A percentile compares a stretch with the other conserved stretches of the same genome.
phyloP scores from a whole-genome alignment of 2,329 filamentous ascomycete genomes.

The Leptographium procerum region DNA sequence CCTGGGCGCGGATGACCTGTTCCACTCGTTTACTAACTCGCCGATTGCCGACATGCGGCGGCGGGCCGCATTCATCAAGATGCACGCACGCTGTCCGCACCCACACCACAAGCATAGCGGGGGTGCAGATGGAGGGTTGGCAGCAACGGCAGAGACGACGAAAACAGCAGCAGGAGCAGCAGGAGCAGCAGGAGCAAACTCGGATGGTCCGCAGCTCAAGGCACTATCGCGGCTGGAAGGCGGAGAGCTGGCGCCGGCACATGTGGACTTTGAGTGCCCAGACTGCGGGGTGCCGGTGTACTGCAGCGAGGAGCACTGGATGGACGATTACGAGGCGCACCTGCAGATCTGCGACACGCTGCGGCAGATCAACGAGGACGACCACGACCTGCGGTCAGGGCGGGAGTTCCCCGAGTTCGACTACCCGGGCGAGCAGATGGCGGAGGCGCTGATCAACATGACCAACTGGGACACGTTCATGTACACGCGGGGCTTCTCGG shows the following conservation, averaged over 20 bases:
- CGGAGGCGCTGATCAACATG: slow-evolving; percentile 91
- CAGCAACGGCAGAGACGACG: neutral
- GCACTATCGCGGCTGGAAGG: slow-evolving; percentile 24
- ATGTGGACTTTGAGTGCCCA: slow-evolving; percentile 89
- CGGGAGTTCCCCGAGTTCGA: slow-evolving; percentile 89
- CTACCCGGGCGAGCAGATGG: slow-evolving; percentile 79
- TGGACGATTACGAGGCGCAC: slow-evolving; percentile 88
- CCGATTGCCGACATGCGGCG: slow-evolving; percentile 79
- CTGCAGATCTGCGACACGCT: slow-evolving; percentile 86
- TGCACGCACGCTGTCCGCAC: slow-evolving; percentile 89
- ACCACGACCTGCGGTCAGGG: slow-evolving; percentile 85
- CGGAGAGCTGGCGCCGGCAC: slow-evolving; percentile 52
- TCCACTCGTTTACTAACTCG: slow-evolving; percentile 83
- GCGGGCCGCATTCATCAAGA: slow-evolving; percentile 81
- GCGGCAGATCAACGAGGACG: slow-evolving; percentile 91
- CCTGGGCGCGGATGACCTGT: slow-evolving; percentile 69
- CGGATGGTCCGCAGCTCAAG: slow-evolving; percentile 5
- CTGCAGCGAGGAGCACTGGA: slow-evolving; percentile 91
- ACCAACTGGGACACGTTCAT: slow-evolving; percentile 97
- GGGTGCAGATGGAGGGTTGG: no score
- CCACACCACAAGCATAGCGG: slow-evolving; percentile 72
- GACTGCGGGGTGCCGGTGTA: slow-evolving; percentile 92
- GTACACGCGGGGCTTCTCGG: slow-evolving; percentile 83
- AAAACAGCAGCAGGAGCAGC: neutral
- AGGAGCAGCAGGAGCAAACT: neutral